These are phyloP conservation scores for Setaria viridis DNA, from an alignment of 202 grass and related monocot species.

Conservation along the genomic window DNA sequence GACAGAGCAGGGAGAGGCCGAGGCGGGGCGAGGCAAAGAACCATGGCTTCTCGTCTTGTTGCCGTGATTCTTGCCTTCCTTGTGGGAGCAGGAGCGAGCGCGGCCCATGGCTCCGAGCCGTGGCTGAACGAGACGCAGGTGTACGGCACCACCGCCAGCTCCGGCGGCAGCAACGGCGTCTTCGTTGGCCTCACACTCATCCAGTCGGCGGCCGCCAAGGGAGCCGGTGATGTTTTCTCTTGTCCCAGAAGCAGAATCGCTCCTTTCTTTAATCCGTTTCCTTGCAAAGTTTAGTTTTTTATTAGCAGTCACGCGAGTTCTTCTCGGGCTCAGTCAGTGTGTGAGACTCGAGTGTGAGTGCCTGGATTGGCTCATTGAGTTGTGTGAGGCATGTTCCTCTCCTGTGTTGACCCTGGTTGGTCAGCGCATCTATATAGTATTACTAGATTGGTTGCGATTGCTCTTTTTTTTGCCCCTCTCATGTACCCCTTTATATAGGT, in stretches of 20 bases:
- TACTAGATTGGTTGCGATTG: slow-evolving; percentile 37
- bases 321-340: slow-evolving; percentile 26
- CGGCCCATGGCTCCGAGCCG: slow-evolving; percentile 54
- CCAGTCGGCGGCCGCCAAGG: slow-evolving; percentile 78
- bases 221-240: slow-evolving; percentile 59
- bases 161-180: slow-evolving; percentile 57
- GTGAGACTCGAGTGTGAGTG: neutral
- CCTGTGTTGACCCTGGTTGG: slow-evolving; percentile 56
- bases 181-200: slow-evolving; percentile 84
- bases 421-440: slow-evolving; percentile 13
- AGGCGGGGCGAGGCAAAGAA: neutral
- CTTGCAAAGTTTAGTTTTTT: slow-evolving; percentile 44
- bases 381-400: slow-evolving; percentile 18
- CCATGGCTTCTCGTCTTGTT: slow-evolving; percentile 49
- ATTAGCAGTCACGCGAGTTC: slow-evolving; percentile 37
- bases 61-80: slow-evolving; percentile 42
- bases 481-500: slow-evolving; percentile 8
- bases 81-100: slow-evolving; percentile 5
- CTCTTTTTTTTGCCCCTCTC: neutral
- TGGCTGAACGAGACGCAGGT: slow-evolving; percentile 68
- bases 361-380: slow-evolving; percentile 27
- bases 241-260: slow-evolving; percentile 12
- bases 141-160: slow-evolving; percentile 36
- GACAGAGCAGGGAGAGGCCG: neutral
- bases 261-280: slow-evolving; percentile 2